These are phyloP conservation scores for Elsinoe australis DNA, from an alignment of 2,329 filamentous ascomycete species.

Conservation along the genomic window DNA sequence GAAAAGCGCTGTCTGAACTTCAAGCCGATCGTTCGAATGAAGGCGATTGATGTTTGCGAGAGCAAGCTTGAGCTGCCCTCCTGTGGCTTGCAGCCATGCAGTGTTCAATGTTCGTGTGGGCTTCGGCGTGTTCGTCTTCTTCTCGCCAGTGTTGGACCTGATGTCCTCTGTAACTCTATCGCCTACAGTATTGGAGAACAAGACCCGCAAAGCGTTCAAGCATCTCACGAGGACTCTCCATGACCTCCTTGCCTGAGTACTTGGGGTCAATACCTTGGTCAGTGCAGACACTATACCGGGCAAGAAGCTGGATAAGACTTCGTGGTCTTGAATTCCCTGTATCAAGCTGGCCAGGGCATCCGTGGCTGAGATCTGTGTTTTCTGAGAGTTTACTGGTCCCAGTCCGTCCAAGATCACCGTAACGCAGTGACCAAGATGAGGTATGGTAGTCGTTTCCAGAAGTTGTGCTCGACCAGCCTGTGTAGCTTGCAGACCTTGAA, in stretches of 20 bases:
- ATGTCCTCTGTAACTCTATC: conserved; percentile 10
- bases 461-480: conserved; percentile 45
- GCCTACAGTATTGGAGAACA: conserved; percentile 20
- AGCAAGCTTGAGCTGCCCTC: conserved; percentile 73
- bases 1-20: conserved; percentile 61
- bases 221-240: conserved; percentile 52
- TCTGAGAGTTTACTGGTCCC: conserved; percentile 54
- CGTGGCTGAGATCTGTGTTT: conserved; percentile 65
- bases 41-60: conserved; percentile 70
- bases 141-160: conserved; percentile 28
- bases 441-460: conserved; percentile 54
- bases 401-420: conserved; percentile 70
- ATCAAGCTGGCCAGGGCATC: conserved; percentile 57
- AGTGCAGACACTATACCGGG: conserved; percentile 81
- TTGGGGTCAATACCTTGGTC: conserved; percentile 64
- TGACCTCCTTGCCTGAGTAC: conserved; percentile 52
- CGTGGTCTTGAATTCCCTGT: conserved; percentile 57
- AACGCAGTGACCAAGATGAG: conserved; percentile 72
- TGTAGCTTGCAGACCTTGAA: conserved; percentile 49
- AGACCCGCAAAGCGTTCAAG: conserved; percentile 22
- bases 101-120: conserved; percentile 6
- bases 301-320: conserved; percentile 75
- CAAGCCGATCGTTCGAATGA: conserved; percentile 58
- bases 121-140: conserved; percentile 18
- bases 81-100: conserved; percentile 71